phyloP scores from a whole-genome alignment of 306 rosid species.

The Castanospermum australe region DNA sequence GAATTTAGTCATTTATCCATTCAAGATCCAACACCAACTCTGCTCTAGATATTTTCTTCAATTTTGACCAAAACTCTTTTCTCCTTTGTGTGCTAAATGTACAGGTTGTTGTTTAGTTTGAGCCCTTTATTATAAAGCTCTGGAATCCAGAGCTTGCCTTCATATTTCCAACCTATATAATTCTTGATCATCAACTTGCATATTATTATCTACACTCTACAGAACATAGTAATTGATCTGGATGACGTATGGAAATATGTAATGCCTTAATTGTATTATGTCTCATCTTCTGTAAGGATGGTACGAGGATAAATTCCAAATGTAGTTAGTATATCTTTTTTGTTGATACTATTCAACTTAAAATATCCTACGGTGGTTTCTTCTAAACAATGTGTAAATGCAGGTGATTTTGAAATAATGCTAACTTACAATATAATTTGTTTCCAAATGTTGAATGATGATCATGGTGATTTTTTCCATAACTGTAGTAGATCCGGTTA shows the following conservation, averaged over 20 bases:
- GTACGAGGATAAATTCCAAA: background rate
- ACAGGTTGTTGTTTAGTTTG: background rate
- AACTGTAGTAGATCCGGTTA: conserved; percentile 3
- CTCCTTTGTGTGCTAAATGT: background rate
- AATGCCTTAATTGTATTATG: background rate
- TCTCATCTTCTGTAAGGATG: background rate
- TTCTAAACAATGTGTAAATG: background rate
- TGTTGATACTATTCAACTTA: background rate
- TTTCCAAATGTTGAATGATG: background rate
- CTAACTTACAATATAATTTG: background rate
- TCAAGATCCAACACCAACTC: background rate
- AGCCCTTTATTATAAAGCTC: background rate
- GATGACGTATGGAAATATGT: background rate
- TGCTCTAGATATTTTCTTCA: background rate
- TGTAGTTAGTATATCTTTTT: background rate
- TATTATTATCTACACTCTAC: background rate
- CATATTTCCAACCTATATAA: background rate
- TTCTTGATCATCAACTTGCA: background rate
- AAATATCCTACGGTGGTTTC: background rate
- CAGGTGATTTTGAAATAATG: background rate
- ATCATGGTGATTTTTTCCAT: conserved; percentile 6
- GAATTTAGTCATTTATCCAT: background rate
- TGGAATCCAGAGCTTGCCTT: background rate
- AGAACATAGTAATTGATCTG: background rate
- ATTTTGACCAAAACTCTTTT: background rate